A percentile compares a stretch with the other conserved stretches of the same genome.
Conservation (phyloP, 2,329 filamentous ascomycete genomes). For the Dothideomycetes sp. region DNA sequence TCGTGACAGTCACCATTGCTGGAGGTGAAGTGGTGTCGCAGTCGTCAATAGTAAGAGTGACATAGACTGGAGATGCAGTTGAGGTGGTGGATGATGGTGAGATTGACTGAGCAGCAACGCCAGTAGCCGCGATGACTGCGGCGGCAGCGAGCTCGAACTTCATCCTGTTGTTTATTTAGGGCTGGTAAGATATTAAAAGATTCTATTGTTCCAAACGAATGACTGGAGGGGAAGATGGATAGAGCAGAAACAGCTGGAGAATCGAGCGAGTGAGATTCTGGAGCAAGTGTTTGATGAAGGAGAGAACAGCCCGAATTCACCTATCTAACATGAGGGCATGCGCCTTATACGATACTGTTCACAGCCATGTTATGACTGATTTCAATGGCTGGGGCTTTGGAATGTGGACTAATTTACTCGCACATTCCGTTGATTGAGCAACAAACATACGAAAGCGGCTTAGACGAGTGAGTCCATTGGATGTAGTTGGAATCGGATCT, state of each 20-base stretch:
- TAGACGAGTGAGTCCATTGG: no score
- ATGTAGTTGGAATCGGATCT: no score
- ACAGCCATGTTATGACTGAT: constrained; percentile 20
- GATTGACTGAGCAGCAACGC: constrained; percentile 20
- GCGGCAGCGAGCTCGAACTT: constrained; percentile 21
- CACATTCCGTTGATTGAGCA: constrained; percentile 22
- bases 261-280: constrained; percentile 26
- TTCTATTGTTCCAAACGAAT: constrained; percentile 5
- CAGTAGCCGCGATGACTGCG: constrained; percentile 19
- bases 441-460: constrained; percentile 24
- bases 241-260: constrained; percentile 12
- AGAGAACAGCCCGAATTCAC: constrained; percentile 14
- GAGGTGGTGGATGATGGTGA: constrained; percentile 14
- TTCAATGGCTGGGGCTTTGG: constrained; percentile 21
- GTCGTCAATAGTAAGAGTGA: constrained; percentile 26
- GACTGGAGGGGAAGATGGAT: constrained; percentile 5
- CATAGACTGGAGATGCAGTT: constrained; percentile 21
- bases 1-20: constrained; percentile 27
- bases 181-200: constrained; percentile 5
- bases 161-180: constrained; percentile 18
- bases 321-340: constrained; percentile 12
- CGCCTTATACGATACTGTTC: constrained; percentile 24
- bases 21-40: constrained; percentile 24
- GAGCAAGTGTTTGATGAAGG: constrained; percentile 21
- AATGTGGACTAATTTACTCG: constrained; percentile 18